A percentile compares a stretch with the other conserved stretches of the same genome.
Evolutionary conservation across 371 early-diverging fungal species (phyloP).

Genomic region (Chytridiales sp.): DNA sequence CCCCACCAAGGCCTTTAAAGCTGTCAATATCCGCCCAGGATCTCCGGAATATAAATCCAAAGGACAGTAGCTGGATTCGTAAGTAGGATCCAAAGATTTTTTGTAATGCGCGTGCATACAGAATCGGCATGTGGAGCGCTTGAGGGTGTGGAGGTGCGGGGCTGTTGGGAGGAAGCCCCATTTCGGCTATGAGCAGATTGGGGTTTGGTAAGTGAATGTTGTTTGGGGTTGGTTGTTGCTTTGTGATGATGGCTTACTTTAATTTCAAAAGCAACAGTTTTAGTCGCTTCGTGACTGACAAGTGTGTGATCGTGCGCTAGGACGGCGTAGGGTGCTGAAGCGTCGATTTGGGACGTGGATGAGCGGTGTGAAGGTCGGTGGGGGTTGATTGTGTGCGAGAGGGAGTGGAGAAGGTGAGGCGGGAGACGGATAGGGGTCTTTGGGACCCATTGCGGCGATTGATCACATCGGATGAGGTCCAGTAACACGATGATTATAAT

Average conservation of each 20-base stretch:
- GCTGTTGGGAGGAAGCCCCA: conserved; percentile 34
- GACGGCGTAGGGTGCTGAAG: no score
- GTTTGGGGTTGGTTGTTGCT: no score
- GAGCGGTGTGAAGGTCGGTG: no score
- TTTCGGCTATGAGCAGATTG: conserved; percentile 26
- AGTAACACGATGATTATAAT: no score
- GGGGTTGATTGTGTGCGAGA: no score
- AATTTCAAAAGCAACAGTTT: conserved; percentile 22
- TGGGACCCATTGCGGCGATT: no score
- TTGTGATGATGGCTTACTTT: conserved; percentile 19
- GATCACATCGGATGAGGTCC: no score
- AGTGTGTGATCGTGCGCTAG: no score
- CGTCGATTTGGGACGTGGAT: no score
- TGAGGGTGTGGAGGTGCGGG: not conserved
- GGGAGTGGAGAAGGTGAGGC: no score
- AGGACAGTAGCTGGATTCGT: conserved; percentile 24
- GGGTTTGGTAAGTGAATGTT: not conserved
- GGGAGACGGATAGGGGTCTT: no score
- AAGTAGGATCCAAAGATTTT: not conserved
- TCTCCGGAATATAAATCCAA: conserved; percentile 22
- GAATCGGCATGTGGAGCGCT: conserved; percentile 21
- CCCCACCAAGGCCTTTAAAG: conserved; percentile 10
- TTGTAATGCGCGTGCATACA: conserved; percentile 24
- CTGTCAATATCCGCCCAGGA: conserved; percentile 8
- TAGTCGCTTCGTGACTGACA: not conserved